Base-by-base conservation (phyloP, 139 green algal species). In the Edaphochlamys debaryana region DNA sequence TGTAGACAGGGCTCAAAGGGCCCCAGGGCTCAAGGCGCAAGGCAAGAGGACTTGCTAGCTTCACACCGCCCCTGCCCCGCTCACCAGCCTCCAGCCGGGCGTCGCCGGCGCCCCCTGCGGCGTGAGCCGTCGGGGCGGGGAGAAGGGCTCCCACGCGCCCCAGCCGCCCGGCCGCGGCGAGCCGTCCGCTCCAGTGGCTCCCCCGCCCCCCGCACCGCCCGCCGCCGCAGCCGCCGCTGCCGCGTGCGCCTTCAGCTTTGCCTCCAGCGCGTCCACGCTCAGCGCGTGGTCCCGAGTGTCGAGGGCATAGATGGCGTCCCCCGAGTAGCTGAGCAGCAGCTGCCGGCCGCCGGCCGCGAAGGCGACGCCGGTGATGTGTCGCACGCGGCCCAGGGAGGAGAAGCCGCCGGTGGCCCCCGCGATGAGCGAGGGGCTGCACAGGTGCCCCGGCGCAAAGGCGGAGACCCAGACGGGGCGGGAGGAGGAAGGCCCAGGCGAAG, bases 331-430 rank as follows among this genome's bases (percentile, higher is more conserved):
- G 13, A 79, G 69, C 32, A 87, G 45, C 62, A 87, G 72, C 27
- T 81, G 60, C 6, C 60, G 50, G 62, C 66, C 67, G 48, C 50
- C 71, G 27, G 64, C 62, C 2, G 73, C 72, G 36, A 82, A 89
- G 2, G 79, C 42, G 22, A 89, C 22, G 32, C 85, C 79, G 20
- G 79, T 80, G 34, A 89, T 30, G 79, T 84, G 68, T 7, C 78
- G 69, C 20, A 82, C 40, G 34, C 85, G 85, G n/a, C 75, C 69
- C 52, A 79, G 36, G 7, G 40, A 50, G 38, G 22, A 52, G 66
- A 83, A 74, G 62, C 64, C 62, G 42, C 19, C 36, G 29, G 63
- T 13, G 42, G 1, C 37, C 42, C 30, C 42, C 7, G 37, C 62
- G 9, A 52, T 4, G 36, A 77, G 13, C 64, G 36, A n/a, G 50